These are phyloP conservation scores for Biscogniauxia marginata DNA, from an alignment of 2,329 filamentous ascomycete genomes.

Conservation along the genomic window DNA sequence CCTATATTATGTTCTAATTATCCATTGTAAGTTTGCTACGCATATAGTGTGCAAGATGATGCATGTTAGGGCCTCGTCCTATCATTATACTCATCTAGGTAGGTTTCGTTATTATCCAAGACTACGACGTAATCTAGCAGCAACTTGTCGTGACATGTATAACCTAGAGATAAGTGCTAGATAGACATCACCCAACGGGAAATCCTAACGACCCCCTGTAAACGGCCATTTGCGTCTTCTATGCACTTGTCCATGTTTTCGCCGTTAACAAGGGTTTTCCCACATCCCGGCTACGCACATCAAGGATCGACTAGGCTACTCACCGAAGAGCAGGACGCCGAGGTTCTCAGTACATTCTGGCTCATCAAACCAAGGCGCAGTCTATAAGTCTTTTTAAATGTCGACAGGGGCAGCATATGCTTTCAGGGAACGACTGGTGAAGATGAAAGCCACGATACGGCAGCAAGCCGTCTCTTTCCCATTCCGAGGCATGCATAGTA, in stretches of 20 bases:
- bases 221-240: slow-evolving; percentile 25
- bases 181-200: neutral
- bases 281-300: slow-evolving; percentile 27
- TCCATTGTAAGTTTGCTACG: too few species aligned
- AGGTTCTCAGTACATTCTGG: slow-evolving; percentile 9
- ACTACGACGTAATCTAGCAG: neutral
- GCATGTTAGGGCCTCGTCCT: neutral
- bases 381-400: slow-evolving; percentile 2
- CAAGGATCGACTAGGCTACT: slow-evolving; percentile 16
- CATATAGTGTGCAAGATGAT: too few species aligned
- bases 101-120: neutral
- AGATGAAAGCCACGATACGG: slow-evolving; percentile 25
- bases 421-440: slow-evolving; percentile 11
- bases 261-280: slow-evolving; percentile 22
- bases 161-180: neutral
- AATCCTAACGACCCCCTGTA: slow-evolving; percentile 13
- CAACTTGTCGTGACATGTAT: neutral
- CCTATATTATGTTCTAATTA: too few species aligned
- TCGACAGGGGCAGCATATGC: slow-evolving; percentile 7
- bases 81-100: neutral
- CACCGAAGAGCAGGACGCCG: slow-evolving; percentile 15
- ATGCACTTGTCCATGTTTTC: slow-evolving; percentile 23
- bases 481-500: slow-evolving; percentile 13
- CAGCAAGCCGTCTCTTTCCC: slow-evolving; percentile 23
- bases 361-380: slow-evolving; percentile 3